Base-by-base conservation (phyloP, 192 early-diverging fungal genomes). In the Coemansia pectinata region DNA sequence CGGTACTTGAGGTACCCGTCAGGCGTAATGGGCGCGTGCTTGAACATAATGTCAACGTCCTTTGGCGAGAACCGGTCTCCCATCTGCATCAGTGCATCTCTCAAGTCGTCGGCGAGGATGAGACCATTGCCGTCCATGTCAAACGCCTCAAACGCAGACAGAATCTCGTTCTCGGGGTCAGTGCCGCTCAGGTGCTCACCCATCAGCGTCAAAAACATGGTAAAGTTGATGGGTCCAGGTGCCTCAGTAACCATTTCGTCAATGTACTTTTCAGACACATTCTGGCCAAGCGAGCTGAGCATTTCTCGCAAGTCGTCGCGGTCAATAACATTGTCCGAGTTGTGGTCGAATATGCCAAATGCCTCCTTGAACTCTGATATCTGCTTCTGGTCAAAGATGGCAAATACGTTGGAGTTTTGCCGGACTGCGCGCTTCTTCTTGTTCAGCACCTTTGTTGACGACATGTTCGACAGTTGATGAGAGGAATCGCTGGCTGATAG, bases 361-460 rank as follows among this genome's bases (percentile, higher is more conserved):
- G 95, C 94, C 75, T 99, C 95, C 72, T 96, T 97, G 86, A 98
- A 95, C 73, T 98, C 94, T 44, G 90, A 91, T 62, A 99, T 96
- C 77, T 98, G 96, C 65, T 92, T 87, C 64, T 94, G 93, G 78
- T 96, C 94, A 86, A 99, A 99, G 87, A 98, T 95, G 45, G 93
- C 95, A 85, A 99, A 99, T 19, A 97, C 95, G 69, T 97, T 99
- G 5, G 94, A 95, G 87, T 96, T 97, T 68, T 96, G 95, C 59
- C 96, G 90, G 44, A 88, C 91, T 53, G 93, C 90, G 40, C 94
- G 90, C 86, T 95, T 95, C 87, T 94, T 96, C 74, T 91, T 92
- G 67, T 87, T 88, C 17, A 82, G 68, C 10, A 41, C 73, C 34
- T 75, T 75, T 41, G 77, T 58, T 44, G 61, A 42, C 25, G 72